Conservation (phyloP, 371 early-diverging fungal species). For the Mucor plumbeus region DNA sequence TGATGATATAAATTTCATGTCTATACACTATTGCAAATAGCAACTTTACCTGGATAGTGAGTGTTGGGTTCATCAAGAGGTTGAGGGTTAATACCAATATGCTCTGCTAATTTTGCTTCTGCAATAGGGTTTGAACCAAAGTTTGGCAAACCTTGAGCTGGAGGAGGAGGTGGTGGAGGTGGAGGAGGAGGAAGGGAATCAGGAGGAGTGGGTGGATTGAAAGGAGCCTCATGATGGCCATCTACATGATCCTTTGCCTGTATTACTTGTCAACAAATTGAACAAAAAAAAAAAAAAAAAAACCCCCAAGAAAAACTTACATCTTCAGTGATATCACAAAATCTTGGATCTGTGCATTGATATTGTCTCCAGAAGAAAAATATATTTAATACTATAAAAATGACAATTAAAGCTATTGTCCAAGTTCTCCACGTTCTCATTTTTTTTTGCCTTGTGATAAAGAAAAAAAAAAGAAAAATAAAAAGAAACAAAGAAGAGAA, state of each 20-base stretch:
- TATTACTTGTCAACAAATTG: background rate
- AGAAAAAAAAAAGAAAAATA: background rate
- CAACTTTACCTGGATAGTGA: conserved; percentile 30
- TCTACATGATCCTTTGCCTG: background rate
- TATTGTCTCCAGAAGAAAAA: conserved; percentile 27
- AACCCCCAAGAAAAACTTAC: conserved; percentile 1
- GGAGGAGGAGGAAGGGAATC: background rate
- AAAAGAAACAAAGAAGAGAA: background rate
- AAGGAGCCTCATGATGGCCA: background rate
- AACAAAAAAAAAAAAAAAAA: too few species aligned
- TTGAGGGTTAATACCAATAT: conserved; percentile 17
- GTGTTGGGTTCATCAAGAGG: conserved; percentile 27
- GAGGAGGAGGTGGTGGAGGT: conserved; percentile 11
- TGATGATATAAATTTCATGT: background rate
- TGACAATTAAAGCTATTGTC: conserved; percentile 15
- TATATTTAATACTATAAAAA: conserved; percentile 25
- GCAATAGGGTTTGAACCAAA: background rate
- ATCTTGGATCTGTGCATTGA: conserved; percentile 23
- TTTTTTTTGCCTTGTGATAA: background rate
- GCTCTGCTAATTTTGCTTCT: conserved; percentile 16
- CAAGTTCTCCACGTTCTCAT: conserved; percentile 31
- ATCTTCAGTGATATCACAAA: conserved; percentile 13
- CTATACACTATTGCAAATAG: background rate
- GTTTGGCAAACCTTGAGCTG: conserved; percentile 12
- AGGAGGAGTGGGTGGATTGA: background rate